A percentile compares a stretch with the other conserved stretches of the same genome.
Conservation (phyloP, 2,329 filamentous ascomycete genomes). For the Penicillium thymicola region DNA sequence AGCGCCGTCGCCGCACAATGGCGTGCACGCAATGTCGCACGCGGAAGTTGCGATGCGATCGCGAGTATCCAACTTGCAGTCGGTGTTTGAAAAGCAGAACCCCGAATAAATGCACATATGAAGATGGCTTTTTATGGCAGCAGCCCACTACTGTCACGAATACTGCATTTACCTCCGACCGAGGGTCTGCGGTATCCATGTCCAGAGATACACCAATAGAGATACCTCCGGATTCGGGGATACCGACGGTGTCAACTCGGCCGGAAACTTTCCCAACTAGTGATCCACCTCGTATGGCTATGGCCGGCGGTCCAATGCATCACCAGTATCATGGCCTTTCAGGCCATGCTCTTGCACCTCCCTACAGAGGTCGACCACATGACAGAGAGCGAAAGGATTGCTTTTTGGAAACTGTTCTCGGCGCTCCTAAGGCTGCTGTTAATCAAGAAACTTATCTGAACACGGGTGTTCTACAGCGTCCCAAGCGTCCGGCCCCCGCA, state of each 20-base stretch:
- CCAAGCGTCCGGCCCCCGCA: conserved; percentile 15
- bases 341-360: conserved; percentile 1
- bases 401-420: conserved; percentile 36
- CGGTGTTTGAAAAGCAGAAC: conserved; percentile 39
- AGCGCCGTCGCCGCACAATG: conserved; percentile 40
- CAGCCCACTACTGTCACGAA: conserved; percentile 35
- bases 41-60: conserved; percentile 44
- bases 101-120: conserved; percentile 39
- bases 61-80: conserved; percentile 40
- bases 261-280: conserved; percentile 13
- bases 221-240: conserved; percentile 31
- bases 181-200: conserved; percentile 20
- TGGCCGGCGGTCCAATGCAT: conserved; percentile 6
- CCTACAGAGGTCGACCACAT: conserved; percentile 8
- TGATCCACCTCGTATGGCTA: conserved; percentile 1
- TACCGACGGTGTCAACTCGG: conserved; percentile 28
- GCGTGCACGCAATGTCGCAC: conserved; percentile 43
- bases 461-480: conserved; percentile 29
- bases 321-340: conserved; percentile 4
- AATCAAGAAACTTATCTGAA: conserved; percentile 32
- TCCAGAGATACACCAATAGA: conserved; percentile 20
- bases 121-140: conserved; percentile 41
- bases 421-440: conserved; percentile 33
- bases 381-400: conserved; percentile 28
- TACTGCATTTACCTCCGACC: conserved; percentile 23